These are phyloP conservation scores for Fusarium sp. DNA, from an alignment of 2,329 filamentous ascomycete genomes.

Conservation along the genomic window DNA sequence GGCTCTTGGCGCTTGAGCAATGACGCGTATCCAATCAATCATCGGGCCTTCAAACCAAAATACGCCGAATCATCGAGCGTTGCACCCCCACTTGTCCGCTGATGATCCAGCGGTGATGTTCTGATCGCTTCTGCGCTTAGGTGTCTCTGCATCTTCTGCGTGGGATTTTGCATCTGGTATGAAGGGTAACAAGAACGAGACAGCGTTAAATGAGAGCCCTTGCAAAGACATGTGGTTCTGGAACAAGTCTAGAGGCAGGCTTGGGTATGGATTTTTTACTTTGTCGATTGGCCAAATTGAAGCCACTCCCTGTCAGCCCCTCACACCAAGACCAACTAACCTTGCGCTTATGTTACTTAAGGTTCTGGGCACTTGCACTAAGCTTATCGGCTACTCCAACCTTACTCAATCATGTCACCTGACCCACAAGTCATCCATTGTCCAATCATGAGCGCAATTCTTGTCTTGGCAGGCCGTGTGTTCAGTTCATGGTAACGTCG, in stretches of 20 bases:
- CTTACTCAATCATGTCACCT: conserved; percentile 21
- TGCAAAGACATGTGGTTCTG: conserved; percentile 26
- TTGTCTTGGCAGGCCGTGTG: conserved; percentile 22
- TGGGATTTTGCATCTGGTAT: conserved; percentile 15
- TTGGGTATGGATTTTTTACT: conserved; percentile 21
- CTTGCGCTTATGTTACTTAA: conserved; percentile 44
- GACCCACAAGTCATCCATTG: conserved; percentile 22
- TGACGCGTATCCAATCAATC: conserved; percentile 37
- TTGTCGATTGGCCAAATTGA: conserved; percentile 23
- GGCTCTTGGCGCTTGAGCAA: conserved; percentile 42
- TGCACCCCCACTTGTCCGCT: conserved; percentile 5
- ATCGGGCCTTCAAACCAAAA: conserved; percentile 10
- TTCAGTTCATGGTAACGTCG: conserved; percentile 17
- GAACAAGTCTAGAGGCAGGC: conserved; percentile 33
- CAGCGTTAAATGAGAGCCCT: conserved; percentile 3
- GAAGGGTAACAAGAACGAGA: conserved; percentile 8
- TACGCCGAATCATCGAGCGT: conserved; percentile 20
- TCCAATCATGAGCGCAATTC: conserved; percentile 25
- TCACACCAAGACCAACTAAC: conserved; percentile 22
- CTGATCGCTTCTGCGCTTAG: conserved; percentile 14
- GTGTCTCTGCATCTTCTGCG: conserved; percentile 12
- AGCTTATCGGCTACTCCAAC: conserved; percentile 43
- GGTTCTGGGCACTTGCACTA: conserved; percentile 42
- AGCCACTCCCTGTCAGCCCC: conserved; percentile 14
- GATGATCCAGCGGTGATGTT: conserved; percentile 2